Base-by-base conservation (phyloP, 148 eudicot species). In the Diospyros kaki region DNA sequence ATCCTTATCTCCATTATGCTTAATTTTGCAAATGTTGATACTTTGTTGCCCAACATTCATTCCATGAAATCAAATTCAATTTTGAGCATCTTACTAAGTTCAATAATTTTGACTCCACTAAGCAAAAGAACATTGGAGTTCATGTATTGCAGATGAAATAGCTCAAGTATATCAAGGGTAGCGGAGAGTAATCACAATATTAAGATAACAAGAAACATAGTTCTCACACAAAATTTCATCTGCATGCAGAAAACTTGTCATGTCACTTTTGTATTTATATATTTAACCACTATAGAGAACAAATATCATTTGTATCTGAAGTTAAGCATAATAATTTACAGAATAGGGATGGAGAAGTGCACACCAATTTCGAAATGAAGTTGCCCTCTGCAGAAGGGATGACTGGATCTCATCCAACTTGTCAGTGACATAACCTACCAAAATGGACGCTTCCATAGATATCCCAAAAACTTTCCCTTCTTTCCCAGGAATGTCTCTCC, bases 401-500 rank as follows among this genome's bases (percentile, higher is more conserved):
- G 80, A 77, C 77, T 95, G 99, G 80, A 93, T 86, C 72, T 89
- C 97, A 70, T 87, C 87, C 85, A 95, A 75, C 84, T 81, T 88
- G 75, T 84, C 91, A 72, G 87, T 89, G 51, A 92, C 78, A 75
- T 90, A 93, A 77, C 88, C 60, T 60, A 89, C 88, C 71, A 95
- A 76, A 74, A 79, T 75, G 48, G 87, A 77, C 68, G 97, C 64
- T 74, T 95, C 97, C 97, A 95, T 93, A 55, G 99, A 93, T 83
- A 95, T 82, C 53, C 99, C 97, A 85, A 90, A 92, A 73, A 89
- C 96, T 86, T 90, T 95, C 71, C 98, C 98, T 81, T 86, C 89
- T 78, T 95, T 95, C 55, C 97, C 98, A 83, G 98, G 97, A 81
- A 95, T 78, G 83, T 95, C 98, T 85, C 98, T 87, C 78, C 98